A percentile compares a stretch with the other conserved stretches of the same genome.
These are phyloP conservation scores for Excoecaria agallocha DNA, from an alignment of 345 rosid species.

Conservation along the genomic window DNA sequence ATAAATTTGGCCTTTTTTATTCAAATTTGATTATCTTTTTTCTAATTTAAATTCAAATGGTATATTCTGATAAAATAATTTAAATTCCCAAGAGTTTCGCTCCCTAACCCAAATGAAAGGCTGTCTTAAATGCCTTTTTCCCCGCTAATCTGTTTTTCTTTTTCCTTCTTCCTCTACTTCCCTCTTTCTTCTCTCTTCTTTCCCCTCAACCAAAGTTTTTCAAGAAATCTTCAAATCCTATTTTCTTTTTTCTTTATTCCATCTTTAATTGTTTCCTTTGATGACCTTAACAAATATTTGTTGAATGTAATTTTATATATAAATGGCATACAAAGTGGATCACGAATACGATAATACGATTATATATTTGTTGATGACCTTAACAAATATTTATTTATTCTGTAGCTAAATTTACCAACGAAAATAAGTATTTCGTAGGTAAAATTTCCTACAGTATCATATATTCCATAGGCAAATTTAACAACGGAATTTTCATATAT, in stretches of 20 bases:
- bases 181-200: not conserved
- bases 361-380: too few species aligned
- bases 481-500: too few species aligned
- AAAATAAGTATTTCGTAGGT: too few species aligned
- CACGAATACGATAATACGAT: slow-evolving; percentile 65
- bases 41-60: too few species aligned
- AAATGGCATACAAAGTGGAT: slow-evolving; percentile 65
- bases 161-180: not conserved
- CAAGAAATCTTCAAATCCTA: not conserved
- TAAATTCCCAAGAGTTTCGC: slow-evolving; percentile 23
- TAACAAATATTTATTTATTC: too few species aligned
- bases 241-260: not conserved
- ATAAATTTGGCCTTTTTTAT: too few species aligned
- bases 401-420: too few species aligned
- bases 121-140: slow-evolving; percentile 37
- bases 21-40: too few species aligned
- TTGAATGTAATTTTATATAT: not conserved
- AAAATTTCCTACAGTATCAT: too few species aligned
- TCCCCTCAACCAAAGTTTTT: not conserved
- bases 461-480: too few species aligned
- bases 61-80: not conserved
- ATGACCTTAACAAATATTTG: not conserved
- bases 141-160: slow-evolving; percentile 30
- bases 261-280: not conserved
- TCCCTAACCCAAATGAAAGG: slow-evolving; percentile 24